phyloP scores from a whole-genome alignment of 2,329 filamentous ascomycete genomes.

The Stemphylium beticola region DNA sequence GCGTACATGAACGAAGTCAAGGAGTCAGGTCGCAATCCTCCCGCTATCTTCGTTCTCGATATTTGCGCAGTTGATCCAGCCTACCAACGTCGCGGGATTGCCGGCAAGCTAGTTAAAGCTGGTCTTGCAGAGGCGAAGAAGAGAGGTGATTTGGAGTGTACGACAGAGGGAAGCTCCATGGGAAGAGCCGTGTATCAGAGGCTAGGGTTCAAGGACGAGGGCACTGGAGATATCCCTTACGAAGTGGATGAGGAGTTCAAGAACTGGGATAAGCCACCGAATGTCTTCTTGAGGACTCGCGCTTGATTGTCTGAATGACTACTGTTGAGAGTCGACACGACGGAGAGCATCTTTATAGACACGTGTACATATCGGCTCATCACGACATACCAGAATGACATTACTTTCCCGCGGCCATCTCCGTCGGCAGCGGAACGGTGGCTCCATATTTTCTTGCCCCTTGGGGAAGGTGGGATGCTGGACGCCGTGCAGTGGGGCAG shows the following conservation, averaged over 20 bases:
- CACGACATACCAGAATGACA: conserved; percentile 1
- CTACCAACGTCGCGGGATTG: conserved; percentile 56
- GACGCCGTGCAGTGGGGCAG: conserved; percentile 31
- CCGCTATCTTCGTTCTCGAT: conserved; percentile 58
- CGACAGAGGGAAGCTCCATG: conserved; percentile 47
- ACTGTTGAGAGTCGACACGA: not conserved
- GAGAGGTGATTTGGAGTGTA: conserved; percentile 44
- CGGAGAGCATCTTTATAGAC: not conserved
- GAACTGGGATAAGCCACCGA: conserved; percentile 38
- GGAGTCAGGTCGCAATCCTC: conserved; percentile 37
- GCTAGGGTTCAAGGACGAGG: conserved; percentile 43
- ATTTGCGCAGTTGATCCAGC: conserved; percentile 57
- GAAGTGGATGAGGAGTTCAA: conserved; percentile 45
- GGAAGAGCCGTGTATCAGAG: conserved; percentile 41
- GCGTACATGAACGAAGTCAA: conserved; percentile 36
- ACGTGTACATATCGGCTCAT: conserved; percentile 1
- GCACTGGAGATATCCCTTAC: conserved; percentile 36
- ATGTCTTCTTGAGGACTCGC: conserved; percentile 46
- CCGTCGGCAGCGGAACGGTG: conserved; percentile 9
- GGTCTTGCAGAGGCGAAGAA: conserved; percentile 45
- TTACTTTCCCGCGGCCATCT: conserved; percentile 19
- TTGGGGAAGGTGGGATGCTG: conserved; percentile 43
- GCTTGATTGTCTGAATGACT: conserved; percentile 6
- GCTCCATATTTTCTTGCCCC: conserved; percentile 23
- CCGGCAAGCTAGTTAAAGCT: conserved; percentile 42